Percentiles rank a stretch among this genome's conserved stretches.
These are phyloP conservation scores for Antitrichia curtipendula DNA, from an alignment of 225 moss, liverwort and hornwort species.

Conservation along the genomic window DNA sequence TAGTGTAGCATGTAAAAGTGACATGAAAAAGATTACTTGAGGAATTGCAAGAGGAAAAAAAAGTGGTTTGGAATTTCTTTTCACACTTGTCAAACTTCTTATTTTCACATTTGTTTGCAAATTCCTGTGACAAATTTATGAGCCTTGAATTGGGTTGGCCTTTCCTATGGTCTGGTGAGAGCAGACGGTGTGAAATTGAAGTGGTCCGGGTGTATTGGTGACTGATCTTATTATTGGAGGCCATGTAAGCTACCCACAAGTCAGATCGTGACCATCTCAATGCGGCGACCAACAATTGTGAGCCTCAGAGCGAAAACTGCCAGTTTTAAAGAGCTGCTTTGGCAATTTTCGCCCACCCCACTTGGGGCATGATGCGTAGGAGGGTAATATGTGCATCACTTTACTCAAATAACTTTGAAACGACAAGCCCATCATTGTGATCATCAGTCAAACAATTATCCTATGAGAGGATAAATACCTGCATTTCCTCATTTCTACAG, in stretches of 20 bases:
- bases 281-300: background rate
- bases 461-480: background rate
- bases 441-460: background rate
- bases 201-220: background rate
- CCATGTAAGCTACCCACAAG: background rate
- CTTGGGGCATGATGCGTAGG: background rate
- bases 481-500: background rate
- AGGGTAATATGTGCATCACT: background rate
- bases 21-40: background rate
- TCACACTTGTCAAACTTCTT: background rate
- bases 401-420: background rate
- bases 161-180: background rate
- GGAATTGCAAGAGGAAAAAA: background rate
- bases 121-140: background rate
- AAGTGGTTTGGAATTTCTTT: background rate
- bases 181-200: background rate
- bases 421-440: background rate
- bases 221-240: background rate
- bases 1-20: background rate
- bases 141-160: background rate
- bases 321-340: background rate
- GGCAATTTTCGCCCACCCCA: background rate
- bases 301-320: background rate
- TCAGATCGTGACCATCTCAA: background rate
- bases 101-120: background rate